phyloP scores from a whole-genome alignment of 768 basidiomycete genomes.

The Trametopsis cervina region DNA sequence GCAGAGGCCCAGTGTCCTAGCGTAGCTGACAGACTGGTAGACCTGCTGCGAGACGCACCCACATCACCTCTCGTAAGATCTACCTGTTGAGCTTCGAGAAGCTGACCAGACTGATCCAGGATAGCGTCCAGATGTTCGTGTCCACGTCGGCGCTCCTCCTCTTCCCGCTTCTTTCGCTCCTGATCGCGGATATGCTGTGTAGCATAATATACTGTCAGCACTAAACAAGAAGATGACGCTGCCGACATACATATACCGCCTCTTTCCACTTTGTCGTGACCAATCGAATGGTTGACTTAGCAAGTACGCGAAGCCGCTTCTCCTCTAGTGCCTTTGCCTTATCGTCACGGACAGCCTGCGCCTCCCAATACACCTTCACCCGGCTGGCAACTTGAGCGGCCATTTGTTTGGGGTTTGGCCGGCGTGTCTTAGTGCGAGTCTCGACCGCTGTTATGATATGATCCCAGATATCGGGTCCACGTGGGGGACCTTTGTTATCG shows the following conservation, averaged over 20 bases:
- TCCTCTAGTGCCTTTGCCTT: constrained; percentile 55
- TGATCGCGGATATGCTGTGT: constrained; percentile 67
- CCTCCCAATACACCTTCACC: constrained; percentile 73
- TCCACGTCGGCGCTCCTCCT: constrained; percentile 72
- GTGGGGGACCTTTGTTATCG: constrained; percentile 10
- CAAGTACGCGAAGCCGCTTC: constrained; percentile 54
- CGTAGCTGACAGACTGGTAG: constrained; percentile 32
- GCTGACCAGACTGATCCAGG: constrained; percentile 80
- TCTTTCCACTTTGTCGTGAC: constrained; percentile 83
- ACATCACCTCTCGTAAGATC: constrained; percentile 49
- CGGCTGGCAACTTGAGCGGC: constrained; percentile 55
- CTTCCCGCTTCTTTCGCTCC: constrained; percentile 53
- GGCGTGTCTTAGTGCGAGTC: constrained; percentile 22
- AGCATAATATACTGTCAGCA: neutral
- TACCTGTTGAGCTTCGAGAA: constrained; percentile 77
- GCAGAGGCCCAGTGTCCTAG: constrained; percentile 14
- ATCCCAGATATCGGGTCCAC: constrained; percentile 51
- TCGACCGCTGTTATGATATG: constrained; percentile 43
- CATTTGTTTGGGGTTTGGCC: constrained; percentile 31
- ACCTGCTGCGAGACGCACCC: constrained; percentile 43
- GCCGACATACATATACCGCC: constrained; percentile 65
- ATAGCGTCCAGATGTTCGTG: constrained; percentile 87
- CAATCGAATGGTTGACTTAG: constrained; percentile 64
- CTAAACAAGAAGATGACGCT: no score
- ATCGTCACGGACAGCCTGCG: constrained; percentile 53